These are phyloP conservation scores for Casuarina cunninghamiana DNA, from an alignment of 306 rosid species.

Conservation along the genomic window DNA sequence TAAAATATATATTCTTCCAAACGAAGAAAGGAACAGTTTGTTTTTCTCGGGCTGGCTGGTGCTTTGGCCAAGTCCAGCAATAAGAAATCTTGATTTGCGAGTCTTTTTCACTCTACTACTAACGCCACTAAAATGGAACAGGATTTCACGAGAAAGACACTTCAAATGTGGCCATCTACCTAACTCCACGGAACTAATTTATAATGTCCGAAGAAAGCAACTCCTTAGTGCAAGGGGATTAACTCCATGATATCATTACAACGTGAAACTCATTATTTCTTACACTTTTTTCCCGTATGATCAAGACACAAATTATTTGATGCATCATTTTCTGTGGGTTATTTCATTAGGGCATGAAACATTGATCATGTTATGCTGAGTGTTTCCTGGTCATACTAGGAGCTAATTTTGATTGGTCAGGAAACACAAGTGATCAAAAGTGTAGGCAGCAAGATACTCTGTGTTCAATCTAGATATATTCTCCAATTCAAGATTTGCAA, in stretches of 20 bases:
- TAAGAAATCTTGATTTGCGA: too few species aligned
- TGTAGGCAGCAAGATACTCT: not conserved
- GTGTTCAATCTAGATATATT: not conserved
- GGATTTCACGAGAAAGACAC: not conserved
- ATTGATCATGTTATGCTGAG: too few species aligned
- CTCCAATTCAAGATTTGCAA: not conserved
- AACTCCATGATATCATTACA: not conserved
- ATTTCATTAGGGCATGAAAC: not conserved
- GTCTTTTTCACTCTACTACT: not conserved
- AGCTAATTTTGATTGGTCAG: not conserved
- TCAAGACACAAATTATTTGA: slow-evolving; percentile 7
- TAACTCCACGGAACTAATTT: not conserved
- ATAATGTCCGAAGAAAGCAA: not conserved
- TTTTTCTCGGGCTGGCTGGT: not conserved
- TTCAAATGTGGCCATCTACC: slow-evolving; percentile 1
- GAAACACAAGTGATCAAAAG: not conserved
- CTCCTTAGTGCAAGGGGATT: slow-evolving; percentile 9
- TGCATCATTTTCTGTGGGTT: not conserved
- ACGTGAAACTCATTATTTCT: not conserved
- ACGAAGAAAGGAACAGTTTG: too few species aligned
- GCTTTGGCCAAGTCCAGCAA: not conserved
- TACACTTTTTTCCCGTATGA: not conserved
- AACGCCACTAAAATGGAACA: not conserved
- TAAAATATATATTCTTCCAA: too few species aligned
- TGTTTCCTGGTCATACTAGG: not conserved